A percentile compares a stretch with the other conserved stretches of the same genome.
phyloP scores from a whole-genome alignment of 352 stramenopile species.

The Pythium graminicola region DNA sequence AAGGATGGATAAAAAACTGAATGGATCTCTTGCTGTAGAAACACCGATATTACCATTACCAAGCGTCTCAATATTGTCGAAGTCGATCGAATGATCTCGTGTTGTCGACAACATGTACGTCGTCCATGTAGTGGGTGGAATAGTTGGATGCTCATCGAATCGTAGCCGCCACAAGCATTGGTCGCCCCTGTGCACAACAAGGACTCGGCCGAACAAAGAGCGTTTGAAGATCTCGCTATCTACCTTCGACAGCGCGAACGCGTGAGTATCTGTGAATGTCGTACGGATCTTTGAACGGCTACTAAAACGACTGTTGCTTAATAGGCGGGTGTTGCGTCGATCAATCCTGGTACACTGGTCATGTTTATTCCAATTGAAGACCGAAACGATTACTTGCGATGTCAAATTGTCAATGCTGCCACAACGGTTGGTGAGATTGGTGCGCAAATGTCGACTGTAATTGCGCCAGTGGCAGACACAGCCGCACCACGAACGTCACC shows the following conservation, averaged over 20 bases:
- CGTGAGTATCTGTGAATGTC: too few species aligned
- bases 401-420: slow-evolving; percentile 45
- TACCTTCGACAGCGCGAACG: slow-evolving; percentile 51
- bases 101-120: slow-evolving; percentile 43
- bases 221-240: slow-evolving; percentile 41
- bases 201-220: slow-evolving; percentile 10
- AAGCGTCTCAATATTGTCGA: slow-evolving; percentile 55
- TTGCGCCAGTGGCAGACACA: slow-evolving; percentile 2
- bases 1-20: too few species aligned
- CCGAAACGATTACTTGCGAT: slow-evolving; percentile 36
- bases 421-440: slow-evolving; percentile 19
- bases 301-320: too few species aligned
- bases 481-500: background rate
- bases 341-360: slow-evolving; percentile 39
- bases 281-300: too few species aligned
- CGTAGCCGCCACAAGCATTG: slow-evolving; percentile 49
- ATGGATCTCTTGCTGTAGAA: too few species aligned
- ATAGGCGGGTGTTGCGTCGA: slow-evolving; percentile 54
- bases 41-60: slow-evolving; percentile 38
- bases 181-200: slow-evolving; percentile 29
- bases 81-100: slow-evolving; percentile 49
- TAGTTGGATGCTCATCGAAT: background rate
- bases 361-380: slow-evolving; percentile 44
- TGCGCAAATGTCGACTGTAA: slow-evolving; percentile 13
- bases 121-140: background rate